Percentiles rank a stretch among this genome's conserved stretches.
These are phyloP conservation scores for Oryza meridionalis DNA, from an alignment of 176 grass and related monocot genomes.

Conservation along the genomic window DNA sequence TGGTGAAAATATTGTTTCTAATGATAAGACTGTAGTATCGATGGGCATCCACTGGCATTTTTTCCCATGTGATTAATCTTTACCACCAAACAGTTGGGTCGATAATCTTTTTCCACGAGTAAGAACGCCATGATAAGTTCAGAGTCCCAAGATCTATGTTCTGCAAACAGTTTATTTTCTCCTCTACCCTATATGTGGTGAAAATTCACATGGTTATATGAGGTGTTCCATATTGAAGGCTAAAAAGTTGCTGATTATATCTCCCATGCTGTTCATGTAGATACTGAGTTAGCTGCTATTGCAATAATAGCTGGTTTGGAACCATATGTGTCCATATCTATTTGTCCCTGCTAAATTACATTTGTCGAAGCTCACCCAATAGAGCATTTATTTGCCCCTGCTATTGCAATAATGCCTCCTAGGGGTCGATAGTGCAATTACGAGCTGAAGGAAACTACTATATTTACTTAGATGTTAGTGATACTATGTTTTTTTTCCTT, in stretches of 20 bases:
- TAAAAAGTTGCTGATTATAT: neutral
- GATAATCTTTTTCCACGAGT: neutral
- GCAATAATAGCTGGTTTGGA: neutral
- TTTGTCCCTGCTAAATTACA: neutral
- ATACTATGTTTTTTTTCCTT: neutral
- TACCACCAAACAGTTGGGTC: neutral
- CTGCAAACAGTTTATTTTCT: neutral
- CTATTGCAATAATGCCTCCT: neutral
- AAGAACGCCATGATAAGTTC: neutral
- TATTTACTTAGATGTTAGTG: constrained; percentile 1
- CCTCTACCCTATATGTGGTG: neutral
- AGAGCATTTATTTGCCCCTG: neutral
- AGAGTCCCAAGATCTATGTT: neutral
- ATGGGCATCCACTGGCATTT: neutral
- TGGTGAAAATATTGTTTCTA: neutral
- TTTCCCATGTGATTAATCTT: neutral
- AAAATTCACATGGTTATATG: neutral
- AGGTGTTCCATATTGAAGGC: neutral
- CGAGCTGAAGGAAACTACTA: neutral
- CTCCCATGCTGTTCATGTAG: neutral
- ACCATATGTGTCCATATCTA: neutral
- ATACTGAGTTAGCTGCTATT: neutral
- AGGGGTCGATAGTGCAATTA: neutral
- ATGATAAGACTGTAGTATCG: neutral
- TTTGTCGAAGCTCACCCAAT: neutral